Evolutionary conservation across 495 filamentous ascomycete species (phyloP).

Genomic region (Penicillium pulvis): DNA sequence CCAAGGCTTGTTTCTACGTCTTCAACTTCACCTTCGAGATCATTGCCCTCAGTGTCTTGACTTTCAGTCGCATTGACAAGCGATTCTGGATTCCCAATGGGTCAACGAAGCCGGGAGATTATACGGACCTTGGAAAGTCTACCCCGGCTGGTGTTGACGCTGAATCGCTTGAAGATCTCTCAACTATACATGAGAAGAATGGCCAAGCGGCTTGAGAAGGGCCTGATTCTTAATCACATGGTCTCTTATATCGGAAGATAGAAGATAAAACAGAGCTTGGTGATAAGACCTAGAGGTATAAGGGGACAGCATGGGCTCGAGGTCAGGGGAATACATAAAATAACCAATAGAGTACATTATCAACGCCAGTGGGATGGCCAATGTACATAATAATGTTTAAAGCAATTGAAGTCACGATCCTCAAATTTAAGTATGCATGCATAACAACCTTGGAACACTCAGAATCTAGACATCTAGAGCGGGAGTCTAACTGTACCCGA

Average conservation of each 20-base stretch:
- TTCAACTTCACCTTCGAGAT: constrained; percentile 79
- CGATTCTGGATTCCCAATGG: constrained; percentile 64
- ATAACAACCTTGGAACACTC: no score
- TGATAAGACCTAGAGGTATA: no score
- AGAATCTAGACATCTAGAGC: background rate
- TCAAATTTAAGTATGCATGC: no score
- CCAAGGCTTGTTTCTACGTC: constrained; percentile 73
- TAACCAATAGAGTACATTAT: no score
- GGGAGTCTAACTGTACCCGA: background rate
- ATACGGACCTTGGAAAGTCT: background rate
- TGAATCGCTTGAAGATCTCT: background rate
- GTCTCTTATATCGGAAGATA: no score
- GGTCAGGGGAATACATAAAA: no score
- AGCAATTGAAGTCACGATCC: no score
- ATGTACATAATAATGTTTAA: no score
- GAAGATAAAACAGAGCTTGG: no score
- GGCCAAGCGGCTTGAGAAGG: background rate
- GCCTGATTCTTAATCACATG: no score
- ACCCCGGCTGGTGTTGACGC: background rate
- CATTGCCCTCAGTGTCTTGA: constrained; percentile 64
- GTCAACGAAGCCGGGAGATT: background rate
- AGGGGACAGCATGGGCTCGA: no score
- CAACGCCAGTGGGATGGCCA: no score
- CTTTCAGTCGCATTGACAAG: constrained; percentile 66
- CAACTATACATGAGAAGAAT: background rate